These are phyloP conservation scores for Pythium aristosporum DNA, from an alignment of 352 stramenopile species.

Conservation along the genomic window DNA sequence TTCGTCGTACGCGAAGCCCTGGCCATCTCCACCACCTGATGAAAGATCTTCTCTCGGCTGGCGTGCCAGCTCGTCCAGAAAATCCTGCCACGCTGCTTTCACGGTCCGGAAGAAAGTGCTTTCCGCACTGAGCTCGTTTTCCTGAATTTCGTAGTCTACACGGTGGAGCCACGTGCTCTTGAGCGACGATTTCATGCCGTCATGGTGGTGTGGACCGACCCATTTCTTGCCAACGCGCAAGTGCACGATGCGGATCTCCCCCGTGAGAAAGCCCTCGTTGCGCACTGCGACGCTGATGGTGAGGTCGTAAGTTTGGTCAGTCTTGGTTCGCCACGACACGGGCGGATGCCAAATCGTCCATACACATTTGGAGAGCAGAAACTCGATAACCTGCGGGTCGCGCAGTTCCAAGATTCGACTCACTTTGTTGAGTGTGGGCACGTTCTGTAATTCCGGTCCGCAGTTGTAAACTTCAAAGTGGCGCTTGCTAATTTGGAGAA, in stretches of 20 bases:
- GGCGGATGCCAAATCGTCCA: conserved; percentile 59
- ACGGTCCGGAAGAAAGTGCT: conserved; percentile 62
- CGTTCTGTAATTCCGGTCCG: conserved; percentile 28
- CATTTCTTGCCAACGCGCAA: conserved; percentile 63
- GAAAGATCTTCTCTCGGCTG: conserved; percentile 47
- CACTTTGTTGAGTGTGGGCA: conserved; percentile 28
- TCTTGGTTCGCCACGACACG: conserved; percentile 60
- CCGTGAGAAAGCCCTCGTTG: conserved; percentile 51
- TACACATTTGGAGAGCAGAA: conserved; percentile 29
- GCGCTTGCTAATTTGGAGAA: conserved; percentile 53
- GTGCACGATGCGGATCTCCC: conserved; percentile 46
- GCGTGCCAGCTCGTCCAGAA: conserved; percentile 48
- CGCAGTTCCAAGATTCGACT: conserved; percentile 25
- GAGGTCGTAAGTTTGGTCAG: conserved; percentile 65
- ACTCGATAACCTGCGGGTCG: conserved; percentile 27
- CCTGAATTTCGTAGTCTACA: conserved; percentile 57
- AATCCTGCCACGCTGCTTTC: conserved; percentile 51
- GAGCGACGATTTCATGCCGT: conserved; percentile 30
- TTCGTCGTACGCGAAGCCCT: conserved; percentile 48
- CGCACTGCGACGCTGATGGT: conserved; percentile 42
- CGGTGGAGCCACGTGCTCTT: conserved; percentile 62
- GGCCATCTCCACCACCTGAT: conserved; percentile 22
- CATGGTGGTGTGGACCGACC: conserved; percentile 65
- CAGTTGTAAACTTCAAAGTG: conserved; percentile 33
- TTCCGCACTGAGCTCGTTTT: conserved; percentile 33